Evolutionary conservation across 768 basidiomycete species (phyloP), one percentile per base, ranked within the genome.

Genomic region (Tulasnella sp.): DNA sequence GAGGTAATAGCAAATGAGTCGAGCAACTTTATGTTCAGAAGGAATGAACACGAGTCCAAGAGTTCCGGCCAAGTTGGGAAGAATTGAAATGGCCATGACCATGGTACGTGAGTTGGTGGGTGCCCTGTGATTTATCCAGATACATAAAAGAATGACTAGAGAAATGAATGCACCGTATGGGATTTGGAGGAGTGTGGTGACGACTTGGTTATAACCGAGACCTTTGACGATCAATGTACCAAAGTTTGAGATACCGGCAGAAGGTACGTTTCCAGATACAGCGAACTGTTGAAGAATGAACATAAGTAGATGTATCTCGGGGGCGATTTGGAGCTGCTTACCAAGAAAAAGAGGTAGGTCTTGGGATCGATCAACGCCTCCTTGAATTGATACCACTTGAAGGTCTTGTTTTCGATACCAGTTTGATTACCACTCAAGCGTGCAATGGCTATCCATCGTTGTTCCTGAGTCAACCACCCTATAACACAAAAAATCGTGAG

Each of bases 1-100:
- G 15, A 63, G 37, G 19, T 46, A 40, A 40, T 20, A 40, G 39
- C 39, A 40, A 25, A 40, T 45, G 16, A 66, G 48, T 32, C 65
- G 49, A 1, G 62, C 63, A 13, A 64, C 60, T 46, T 65, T 58
- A 24, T 62, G 63, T 19, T 65, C 44, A 1, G 48, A 35, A 3
- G 65, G 65, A 3, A 64, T 64, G 16, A 65, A 58, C 7, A 65
- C 53, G 58, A 67, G 65, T 0, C 66, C 65, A 3, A 67, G 57
- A 2, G 60, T 54, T 1, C 66, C 66, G 1, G 59, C 58, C 42
- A 67, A 63, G 3, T 62, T 65, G 1, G 63, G 65, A 2, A 65
- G 31, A 63, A 65, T 67, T 54, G 60, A 65, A 16, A 63, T 28
- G 34, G 29, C 40, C 24, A 16, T 13, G 3, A 57, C 53, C 0